Percentiles rank a stretch among this genome's conserved stretches.
These are phyloP conservation scores for Wakefieldia striispora DNA, from an alignment of 768 basidiomycete genomes.

Conservation along the genomic window DNA sequence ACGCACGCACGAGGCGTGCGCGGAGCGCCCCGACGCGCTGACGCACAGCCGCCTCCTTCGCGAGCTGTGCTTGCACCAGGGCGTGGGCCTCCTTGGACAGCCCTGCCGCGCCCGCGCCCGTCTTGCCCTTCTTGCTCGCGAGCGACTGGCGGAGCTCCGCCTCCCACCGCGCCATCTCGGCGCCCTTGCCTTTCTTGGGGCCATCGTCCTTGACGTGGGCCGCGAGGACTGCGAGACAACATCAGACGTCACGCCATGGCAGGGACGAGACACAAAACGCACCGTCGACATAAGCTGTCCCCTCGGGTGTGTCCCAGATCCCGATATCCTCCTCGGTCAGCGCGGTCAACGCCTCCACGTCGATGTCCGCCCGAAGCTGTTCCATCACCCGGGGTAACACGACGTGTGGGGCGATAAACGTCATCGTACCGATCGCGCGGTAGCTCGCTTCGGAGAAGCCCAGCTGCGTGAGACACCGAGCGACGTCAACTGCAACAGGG, in stretches of 20 bases:
- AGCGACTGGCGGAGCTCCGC: slow-evolving; percentile 85
- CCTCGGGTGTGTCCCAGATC: slow-evolving; percentile 85
- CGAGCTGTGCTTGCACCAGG: slow-evolving; percentile 79
- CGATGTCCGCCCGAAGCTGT: slow-evolving; percentile 66
- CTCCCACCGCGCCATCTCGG: slow-evolving; percentile 93
- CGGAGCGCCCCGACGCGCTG: slow-evolving; percentile 55
- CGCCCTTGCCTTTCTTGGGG: slow-evolving; percentile 76
- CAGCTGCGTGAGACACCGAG: slow-evolving; percentile 31
- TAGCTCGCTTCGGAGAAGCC: slow-evolving; percentile 69
- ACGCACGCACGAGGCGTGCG: slow-evolving; percentile 57
- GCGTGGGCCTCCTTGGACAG: slow-evolving; percentile 85
- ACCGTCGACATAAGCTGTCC: slow-evolving; percentile 82
- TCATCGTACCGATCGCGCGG: slow-evolving; percentile 68
- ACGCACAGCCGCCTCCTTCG: slow-evolving; percentile 73
- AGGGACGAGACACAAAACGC: not conserved
- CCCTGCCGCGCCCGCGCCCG: slow-evolving; percentile 34
- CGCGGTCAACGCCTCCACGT: slow-evolving; percentile 51
- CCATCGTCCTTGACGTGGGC: slow-evolving; percentile 51
- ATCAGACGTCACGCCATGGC: too few species aligned
- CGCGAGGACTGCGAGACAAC: slow-evolving; percentile 50
- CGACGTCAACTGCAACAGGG: too few species aligned
- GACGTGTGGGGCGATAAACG: slow-evolving; percentile 71
- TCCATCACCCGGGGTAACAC: slow-evolving; percentile 70
- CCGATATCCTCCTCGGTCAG: slow-evolving; percentile 74
- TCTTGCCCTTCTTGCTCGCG: slow-evolving; percentile 69